Base-by-base conservation (phyloP, 768 basidiomycete genomes). In the Macrolepiota fuliginosa region DNA sequence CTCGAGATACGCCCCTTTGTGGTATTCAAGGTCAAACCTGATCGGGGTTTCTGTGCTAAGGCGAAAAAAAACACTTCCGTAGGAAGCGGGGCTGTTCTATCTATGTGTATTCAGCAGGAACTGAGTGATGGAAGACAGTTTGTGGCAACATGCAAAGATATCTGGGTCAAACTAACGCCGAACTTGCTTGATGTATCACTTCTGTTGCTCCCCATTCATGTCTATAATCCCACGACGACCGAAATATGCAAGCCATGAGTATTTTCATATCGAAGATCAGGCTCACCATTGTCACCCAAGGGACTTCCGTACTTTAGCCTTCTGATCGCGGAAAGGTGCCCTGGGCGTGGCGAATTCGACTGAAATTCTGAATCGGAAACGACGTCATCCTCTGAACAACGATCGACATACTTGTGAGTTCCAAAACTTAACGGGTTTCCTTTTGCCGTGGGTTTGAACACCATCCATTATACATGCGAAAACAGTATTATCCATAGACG, bases 401-500 rank as follows among this genome's bases (percentile, higher is more conserved):
- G 46, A 54, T 46, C 40, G 59, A 54, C 59, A 61, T 54, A 61
- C 59, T 22, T 22, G 29, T 54, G 32, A 45, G 10, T 17, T 46
- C 42, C 59, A 24, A 54, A 50, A 35, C 51, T 54, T 42, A 61
- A 24, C 25, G 27, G 35, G 40, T 54, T 39, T 60, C 29, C 53
- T 32, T 51, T 27, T 35, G 52, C 10, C 15, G 42, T 45, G n/a
- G 40, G 52, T 36, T 54, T 50, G 59, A 45, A 54, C 17, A 54
- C 46, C 39, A 61, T 61, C 32, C 59, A 61, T 61, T 61, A 5
- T 47, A 61, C 52, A 53, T 7, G 32, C 52, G 27, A 54, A 46
- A 54, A 46, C 52, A 27, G 51, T 54, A 61, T 61, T 53, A 61
- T 54, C 59, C 59, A 61, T 32, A 45, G 42, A 22, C 27, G n/a